Evolutionary conservation across 2,329 filamentous ascomycete genomes (phyloP).

Genomic region (Rhynchosporium graminicola): DNA sequence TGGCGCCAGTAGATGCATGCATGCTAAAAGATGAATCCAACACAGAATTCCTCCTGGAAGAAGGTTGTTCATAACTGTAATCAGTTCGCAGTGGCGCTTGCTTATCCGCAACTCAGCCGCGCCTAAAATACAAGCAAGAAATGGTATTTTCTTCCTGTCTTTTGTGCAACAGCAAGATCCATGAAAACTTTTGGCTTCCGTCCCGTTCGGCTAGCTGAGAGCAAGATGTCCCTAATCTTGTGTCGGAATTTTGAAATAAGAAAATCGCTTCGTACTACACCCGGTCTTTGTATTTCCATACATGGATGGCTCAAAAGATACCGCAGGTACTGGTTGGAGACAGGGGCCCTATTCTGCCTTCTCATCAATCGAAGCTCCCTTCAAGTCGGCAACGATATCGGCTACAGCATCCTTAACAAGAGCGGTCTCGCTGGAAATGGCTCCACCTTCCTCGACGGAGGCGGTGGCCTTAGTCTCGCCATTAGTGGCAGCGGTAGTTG

Average conservation of each 20-base stretch:
- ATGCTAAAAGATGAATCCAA: conserved; percentile 15
- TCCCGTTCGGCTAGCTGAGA: conserved; percentile 5
- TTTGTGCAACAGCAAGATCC: conserved; percentile 13
- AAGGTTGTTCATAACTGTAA: not conserved
- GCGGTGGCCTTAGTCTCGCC: conserved; percentile 50
- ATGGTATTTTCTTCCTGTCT: conserved; percentile 11
- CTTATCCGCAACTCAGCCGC: conserved; percentile 8
- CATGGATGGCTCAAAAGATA: conserved; percentile 10
- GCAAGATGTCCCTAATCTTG: conserved; percentile 9
- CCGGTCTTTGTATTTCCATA: conserved; percentile 7
- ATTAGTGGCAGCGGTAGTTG: conserved; percentile 50
- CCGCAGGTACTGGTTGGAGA: not conserved
- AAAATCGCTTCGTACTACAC: not conserved
- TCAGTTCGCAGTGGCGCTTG: not conserved
- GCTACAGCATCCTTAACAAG: conserved; percentile 53
- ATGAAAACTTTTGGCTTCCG: conserved; percentile 7
- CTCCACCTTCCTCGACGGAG: conserved; percentile 36
- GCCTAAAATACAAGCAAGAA: conserved; percentile 31
- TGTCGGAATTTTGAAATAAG: not conserved
- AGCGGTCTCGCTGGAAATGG: conserved; percentile 35
- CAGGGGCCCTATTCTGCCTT: conserved; percentile 37
- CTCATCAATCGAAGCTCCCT: conserved; percentile 62
- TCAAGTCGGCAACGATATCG: conserved; percentile 60
- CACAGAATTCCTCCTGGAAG: conserved; percentile 8
- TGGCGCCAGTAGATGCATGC: conserved; percentile 16